Conservation (phyloP, 2,329 filamentous ascomycete genomes). For the Ophiocordyceps robertsii region DNA sequence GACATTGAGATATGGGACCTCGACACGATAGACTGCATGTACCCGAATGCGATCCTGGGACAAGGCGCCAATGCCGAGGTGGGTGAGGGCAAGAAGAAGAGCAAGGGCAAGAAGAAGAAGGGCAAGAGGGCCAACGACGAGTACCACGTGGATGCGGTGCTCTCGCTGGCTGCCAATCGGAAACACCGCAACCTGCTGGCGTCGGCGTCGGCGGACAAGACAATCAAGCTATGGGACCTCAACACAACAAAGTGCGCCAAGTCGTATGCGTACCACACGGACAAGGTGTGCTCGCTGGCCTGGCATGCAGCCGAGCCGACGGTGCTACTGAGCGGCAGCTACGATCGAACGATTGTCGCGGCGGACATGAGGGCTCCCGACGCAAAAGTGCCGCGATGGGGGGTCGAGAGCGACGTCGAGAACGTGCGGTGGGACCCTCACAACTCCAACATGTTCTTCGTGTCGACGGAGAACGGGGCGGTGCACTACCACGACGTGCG, state of each 20-base stretch:
- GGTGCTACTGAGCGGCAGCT: constrained; percentile 80
- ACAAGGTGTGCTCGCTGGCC: constrained; percentile 92
- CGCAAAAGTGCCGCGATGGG: constrained; percentile 70
- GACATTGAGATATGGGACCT: constrained; percentile 99
- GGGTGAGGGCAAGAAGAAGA: constrained; percentile 53
- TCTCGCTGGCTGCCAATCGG: constrained; percentile 83
- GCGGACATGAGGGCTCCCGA: constrained; percentile 92
- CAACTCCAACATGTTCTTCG: constrained; percentile 85
- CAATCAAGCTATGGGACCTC: constrained; percentile 95
- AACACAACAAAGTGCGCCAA: constrained; percentile 87
- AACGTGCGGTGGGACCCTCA: constrained; percentile 87
- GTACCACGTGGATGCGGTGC: constrained; percentile 87
- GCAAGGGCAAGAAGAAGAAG: constrained; percentile 80
- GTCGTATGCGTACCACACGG: constrained; percentile 89
- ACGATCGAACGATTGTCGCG: constrained; percentile 88
- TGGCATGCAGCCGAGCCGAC: constrained; percentile 88
- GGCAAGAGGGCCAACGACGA: constrained; percentile 64
- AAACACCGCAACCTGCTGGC: constrained; percentile 90
- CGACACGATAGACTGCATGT: constrained; percentile 94
- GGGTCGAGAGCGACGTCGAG: constrained; percentile 92
- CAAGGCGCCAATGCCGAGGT: constrained; percentile 45
- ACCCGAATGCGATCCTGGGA: constrained; percentile 89
- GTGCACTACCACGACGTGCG: constrained; percentile 88
- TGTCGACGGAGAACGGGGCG: constrained; percentile 82
- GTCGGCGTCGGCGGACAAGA: constrained; percentile 91